Base-by-base conservation (phyloP, 208 protist species). In the Trypanosoma grayi region DNA sequence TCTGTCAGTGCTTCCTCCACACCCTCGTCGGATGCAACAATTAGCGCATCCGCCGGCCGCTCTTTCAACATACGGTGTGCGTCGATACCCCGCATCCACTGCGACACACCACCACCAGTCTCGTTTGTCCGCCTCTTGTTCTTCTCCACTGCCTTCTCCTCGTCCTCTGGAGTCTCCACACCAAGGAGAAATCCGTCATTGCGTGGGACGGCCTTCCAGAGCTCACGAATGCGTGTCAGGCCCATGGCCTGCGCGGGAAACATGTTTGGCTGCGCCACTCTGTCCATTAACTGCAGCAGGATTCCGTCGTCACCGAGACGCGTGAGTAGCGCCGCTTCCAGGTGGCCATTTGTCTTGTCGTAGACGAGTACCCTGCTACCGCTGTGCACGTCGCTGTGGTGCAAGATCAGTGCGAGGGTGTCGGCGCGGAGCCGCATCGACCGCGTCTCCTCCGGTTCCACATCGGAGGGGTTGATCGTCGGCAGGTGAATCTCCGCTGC, bases 241-340 rank as follows among this genome's bases (percentile, higher is more conserved):
- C 74, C 57, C 60, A 93, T 79, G 36, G 84, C 48, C 46, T 85
- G 81, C 33, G 80, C 63, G 22, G 66, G 70, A 51, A 79, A 79
- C 0, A 72, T 79, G 64, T 90, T 89, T 13, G 90, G 90, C 76
- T 95, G 86, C 20, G 74, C 81, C 24, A 65, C 73, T 34, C 79
- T 81, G 52, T 93, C 85, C 31, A 97, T 73, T 9, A 94, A 14
- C 66, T 95, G 87, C 55, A 89, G 85, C n/a, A 97, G 45, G 22
- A 61, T 33, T 0, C 92, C 92, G 6, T 76, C 57, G 4, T 63
- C 54, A 10, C 77, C 83, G 39, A 95, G 66, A 28, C 92, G 90
- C 7, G 81, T 79, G 27, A 96, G 79, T 14, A 96, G 55, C 43
- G 75, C 74, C 6, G 86, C 85, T 7, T 71, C 61, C 18, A 97